Base-by-base conservation (phyloP, 1,139 yeast genomes). In the Scheffersomyces cryptocercus region DNA sequence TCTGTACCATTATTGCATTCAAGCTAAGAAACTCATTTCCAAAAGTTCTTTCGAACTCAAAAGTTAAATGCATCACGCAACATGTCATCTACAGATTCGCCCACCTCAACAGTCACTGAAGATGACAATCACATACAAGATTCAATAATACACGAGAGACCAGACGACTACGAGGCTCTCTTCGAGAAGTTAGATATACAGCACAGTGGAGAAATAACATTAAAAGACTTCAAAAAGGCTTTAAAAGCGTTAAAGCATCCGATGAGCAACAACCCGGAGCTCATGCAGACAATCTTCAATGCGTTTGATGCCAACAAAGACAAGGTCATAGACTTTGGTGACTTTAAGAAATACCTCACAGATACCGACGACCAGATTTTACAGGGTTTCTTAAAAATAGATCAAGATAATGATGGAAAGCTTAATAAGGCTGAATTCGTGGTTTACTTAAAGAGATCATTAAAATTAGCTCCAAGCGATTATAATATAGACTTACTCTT, bases 361-460 rank as follows among this genome's bases (percentile, higher is more conserved):
- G 70, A 73, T 15, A 86, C 93, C 1, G 95, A 87, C 54, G 71
- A 70, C 31, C 93, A 88, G 59, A 84, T 90, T 44, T 74, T 78
- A 42, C 70, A 66, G 38, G 93, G 96, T 0, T 90, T 90, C 60
- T 70, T 73, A 42, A 76, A 73, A 46, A 76, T 90, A 35, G 97
- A 90, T 62, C 70, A 70, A 42, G 91, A 89, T 58, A 70, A 82
- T 41, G 96, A 88, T 59, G 97, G 97, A 1, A 77, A 66, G 47
- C 74, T 90, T 33, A 81, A 80, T 39, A 74, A 81, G 39, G 70
- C 74, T 1, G 97, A 91, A 56, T 80, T 90, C 41, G 77, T 77
- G 36, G 70, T 66, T 26, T 93, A 91, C 51, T 68, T 90, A 45
- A 68, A 73, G 24, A 68, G 75, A 40, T 65, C 74, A 3, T 75